phyloP scores from a whole-genome alignment of 176 grass and related monocot species.

The Leersia perrieri region DNA sequence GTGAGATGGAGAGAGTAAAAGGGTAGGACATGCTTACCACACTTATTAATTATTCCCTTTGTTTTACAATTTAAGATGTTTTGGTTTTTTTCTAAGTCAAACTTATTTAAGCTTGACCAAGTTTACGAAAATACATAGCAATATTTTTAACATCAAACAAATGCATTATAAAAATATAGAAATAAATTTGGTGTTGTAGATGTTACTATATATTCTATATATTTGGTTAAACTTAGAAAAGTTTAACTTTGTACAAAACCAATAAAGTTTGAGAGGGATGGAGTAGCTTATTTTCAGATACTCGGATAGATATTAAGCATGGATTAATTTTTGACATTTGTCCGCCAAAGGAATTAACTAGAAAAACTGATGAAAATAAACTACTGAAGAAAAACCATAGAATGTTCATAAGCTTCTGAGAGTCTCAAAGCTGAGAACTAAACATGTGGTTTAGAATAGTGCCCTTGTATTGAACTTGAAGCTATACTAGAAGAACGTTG shows the following conservation, averaged over 20 bases:
- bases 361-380: not conserved
- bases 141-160: too few relatives aligned
- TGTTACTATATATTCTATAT: too few relatives aligned
- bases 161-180: too few relatives aligned
- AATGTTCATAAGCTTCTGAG: not conserved
- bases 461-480: not conserved
- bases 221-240: too few relatives aligned
- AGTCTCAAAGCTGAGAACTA: not conserved
- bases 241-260: too few relatives aligned
- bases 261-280: too few relatives aligned
- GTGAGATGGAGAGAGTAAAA: not conserved
- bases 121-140: too few relatives aligned
- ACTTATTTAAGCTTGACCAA: too few relatives aligned
- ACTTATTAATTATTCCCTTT: not conserved
- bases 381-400: not conserved
- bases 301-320: not conserved
- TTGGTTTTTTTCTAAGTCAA: too few relatives aligned
- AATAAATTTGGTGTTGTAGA: too few relatives aligned
- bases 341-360: not conserved
- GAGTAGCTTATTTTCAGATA: not conserved
- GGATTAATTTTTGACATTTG: not conserved
- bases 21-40: not conserved
- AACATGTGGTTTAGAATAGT: not conserved
- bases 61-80: too few relatives aligned
- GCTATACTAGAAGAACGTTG: not conserved